Evolutionary conservation across 306 rosid genomes (phyloP).

Genomic region (Inga leiocalycina): DNA sequence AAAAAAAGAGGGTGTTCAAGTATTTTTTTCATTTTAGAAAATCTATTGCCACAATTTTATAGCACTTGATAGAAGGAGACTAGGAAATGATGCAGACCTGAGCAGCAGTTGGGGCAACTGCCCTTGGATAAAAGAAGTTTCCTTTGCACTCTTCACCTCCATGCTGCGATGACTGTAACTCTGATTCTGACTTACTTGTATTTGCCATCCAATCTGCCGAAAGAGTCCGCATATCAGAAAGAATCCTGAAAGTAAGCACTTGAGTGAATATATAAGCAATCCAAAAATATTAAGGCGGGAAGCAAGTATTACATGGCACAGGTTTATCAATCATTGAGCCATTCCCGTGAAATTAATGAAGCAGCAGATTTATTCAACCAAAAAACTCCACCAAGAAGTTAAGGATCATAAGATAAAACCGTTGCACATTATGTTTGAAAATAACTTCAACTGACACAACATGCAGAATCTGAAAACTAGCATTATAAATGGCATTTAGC

Average conservation of each 20-base stretch:
- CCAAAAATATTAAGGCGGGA: constrained; percentile 7
- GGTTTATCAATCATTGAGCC: not conserved
- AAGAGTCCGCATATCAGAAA: constrained; percentile 98
- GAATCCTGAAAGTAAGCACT: constrained; percentile 75
- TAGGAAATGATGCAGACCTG: constrained; percentile 62
- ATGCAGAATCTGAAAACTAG: not conserved
- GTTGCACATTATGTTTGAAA: constrained; percentile 15
- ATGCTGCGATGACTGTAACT: constrained; percentile 76
- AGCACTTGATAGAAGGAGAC: constrained; percentile 18
- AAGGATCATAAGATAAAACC: not conserved
- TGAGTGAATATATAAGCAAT: constrained; percentile 36
- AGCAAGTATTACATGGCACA: not conserved
- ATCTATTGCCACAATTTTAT: constrained; percentile 13
- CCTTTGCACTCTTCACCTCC: constrained; percentile 94
- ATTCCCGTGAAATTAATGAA: not conserved
- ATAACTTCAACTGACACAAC: not conserved
- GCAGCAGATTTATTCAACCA: not conserved
- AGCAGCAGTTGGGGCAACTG: constrained; percentile 96
- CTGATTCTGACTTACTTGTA: constrained; percentile 83
- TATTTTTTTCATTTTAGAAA: not conserved
- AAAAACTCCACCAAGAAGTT: constrained; percentile 16
- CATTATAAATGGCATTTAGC: not conserved
- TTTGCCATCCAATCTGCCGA: constrained; percentile 99
- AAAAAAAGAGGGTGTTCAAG: not conserved
- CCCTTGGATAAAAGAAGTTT: constrained; percentile 82